Evolutionary conservation across 2,329 filamentous ascomycete species (phyloP), one percentile per base, ranked within the genome.

Genomic region (Pleomassaria siparia): DNA sequence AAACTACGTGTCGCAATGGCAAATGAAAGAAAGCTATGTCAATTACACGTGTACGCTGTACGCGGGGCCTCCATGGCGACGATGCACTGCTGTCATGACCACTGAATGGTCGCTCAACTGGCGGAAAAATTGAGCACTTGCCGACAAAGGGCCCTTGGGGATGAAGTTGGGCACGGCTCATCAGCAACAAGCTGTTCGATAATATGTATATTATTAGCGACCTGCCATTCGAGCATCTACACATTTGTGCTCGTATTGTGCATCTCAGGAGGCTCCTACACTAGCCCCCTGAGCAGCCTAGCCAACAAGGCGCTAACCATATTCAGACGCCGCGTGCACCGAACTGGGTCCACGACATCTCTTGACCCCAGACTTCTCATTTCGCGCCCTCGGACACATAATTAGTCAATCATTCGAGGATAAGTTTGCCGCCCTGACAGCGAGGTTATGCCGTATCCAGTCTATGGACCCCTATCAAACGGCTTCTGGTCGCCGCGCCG

Each of bases 401-500:
- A n/a, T n/a, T 50, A 55, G 60, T 49, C 49, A 54, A 61, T 61
- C 59, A 52, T 55, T 55, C 43, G 50, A 51, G 56, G 48, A 40
- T 30, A 58, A 51, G 53, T 45, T 54, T 55, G 54, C 39, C 48
- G 55, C 51, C 57, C 54, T 21, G 43, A n/a, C 15, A 43, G 35
- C 40, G 15, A 47, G 44, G 32, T 52, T 51, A 54, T 62, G 51
- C 65, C 59, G 46, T 29, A 61, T 58, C 43, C 46, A 55, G 18
- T 54, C 54, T 49, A 21, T 29, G 33, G 59, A 58, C 64, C 65
- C 65, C 64, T 66, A 63, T 59, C 60, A 56, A 64, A 56, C 55
- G 55, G 36, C 53, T 51, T 56, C 43, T 40, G 53, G 53, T 42
- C 56, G 48, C 46, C 25, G 39, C 39, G 30, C 39, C 16, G 25